Base-by-base conservation (phyloP, 1,139 yeast genomes). In the Pichia sp. region DNA sequence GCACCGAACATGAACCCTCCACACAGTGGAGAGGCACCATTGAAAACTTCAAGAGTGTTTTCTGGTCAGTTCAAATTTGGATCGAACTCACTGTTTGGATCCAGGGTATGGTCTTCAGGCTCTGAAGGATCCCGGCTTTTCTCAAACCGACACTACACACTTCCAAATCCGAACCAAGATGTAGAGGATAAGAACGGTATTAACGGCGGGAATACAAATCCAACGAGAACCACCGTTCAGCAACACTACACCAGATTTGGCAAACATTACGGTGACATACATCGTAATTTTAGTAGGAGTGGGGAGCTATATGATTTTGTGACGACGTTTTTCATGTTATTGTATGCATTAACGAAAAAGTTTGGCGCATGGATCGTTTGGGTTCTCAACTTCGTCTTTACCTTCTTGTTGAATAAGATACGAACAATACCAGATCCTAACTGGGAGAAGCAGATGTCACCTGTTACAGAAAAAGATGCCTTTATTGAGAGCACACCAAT, bases 311-410 rank as follows among this genome's bases (percentile, higher is more conserved):
- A n/a, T n/a, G n/a, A n/a, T n/a, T n/a, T n/a, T n/a, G n/a, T n/a
- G n/a, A n/a, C n/a, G n/a, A n/a, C n/a, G n/a, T n/a, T n/a, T n/a
- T n/a, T n/a, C n/a, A n/a, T n/a, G n/a, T n/a, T n/a, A n/a, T n/a
- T n/a, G n/a, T n/a, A n/a, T n/a, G n/a, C n/a, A n/a, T n/a, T n/a
- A n/a, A n/a, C n/a, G n/a, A n/a, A n/a, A n/a, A n/a, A n/a, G n/a
- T n/a, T n/a, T n/a, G n/a, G n/a, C n/a, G n/a, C n/a, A n/a, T 55
- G 59, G 59, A n/a, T 44, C 4, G 14, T 53, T 3, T 51, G 44
- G 36, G 8, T 41, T 2, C 29, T 53, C 19, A 49, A 44, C 11
- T 13, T 36, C 8, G 18, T 44, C 1, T 47, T 40, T 7, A 16
- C 42, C 2, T 19, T 41, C 15, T 17, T 46, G 21, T 31, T 46